phyloP scores from a whole-genome alignment of 1,284 basidiomycete genomes.

The Tetrapyrgos nigripes region DNA sequence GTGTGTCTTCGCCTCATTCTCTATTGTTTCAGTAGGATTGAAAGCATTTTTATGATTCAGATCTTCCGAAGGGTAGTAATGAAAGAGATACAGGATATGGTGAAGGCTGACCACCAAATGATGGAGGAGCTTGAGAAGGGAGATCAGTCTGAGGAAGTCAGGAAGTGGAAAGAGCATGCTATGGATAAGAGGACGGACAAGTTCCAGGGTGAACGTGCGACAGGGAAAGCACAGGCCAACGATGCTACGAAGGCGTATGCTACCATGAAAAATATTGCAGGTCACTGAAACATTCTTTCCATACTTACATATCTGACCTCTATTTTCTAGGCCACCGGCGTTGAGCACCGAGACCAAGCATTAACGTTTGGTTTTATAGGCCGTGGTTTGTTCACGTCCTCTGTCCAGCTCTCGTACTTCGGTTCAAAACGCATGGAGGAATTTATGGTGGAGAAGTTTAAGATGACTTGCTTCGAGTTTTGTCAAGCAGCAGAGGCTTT shows the following conservation, averaged over 20 bases:
- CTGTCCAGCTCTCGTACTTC: not conserved
- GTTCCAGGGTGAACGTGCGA: not conserved
- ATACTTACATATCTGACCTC: not conserved
- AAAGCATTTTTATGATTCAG: not conserved
- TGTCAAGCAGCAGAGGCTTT: not conserved
- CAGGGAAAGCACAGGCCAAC: not conserved
- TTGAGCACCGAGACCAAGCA: not conserved
- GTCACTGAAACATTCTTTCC: not conserved
- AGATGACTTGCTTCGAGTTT: not conserved
- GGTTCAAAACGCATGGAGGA: not conserved
- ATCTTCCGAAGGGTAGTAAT: not conserved
- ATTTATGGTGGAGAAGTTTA: not conserved
- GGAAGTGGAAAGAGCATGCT: not conserved
- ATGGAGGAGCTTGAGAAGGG: not conserved
- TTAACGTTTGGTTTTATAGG: slow-evolving; percentile 4
- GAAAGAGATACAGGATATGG: not conserved
- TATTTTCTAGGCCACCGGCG: not conserved
- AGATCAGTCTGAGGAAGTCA: not conserved
- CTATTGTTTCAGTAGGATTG: not conserved
- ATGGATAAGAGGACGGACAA: not conserved
- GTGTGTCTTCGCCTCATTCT: too few species aligned
- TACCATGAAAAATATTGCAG: not conserved
- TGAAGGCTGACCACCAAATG: not conserved
- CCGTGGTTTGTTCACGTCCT: not conserved
- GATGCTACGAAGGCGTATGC: not conserved